These are phyloP conservation scores for Boletus coccyginus DNA, from an alignment of 768 basidiomycete species.

Conservation along the genomic window DNA sequence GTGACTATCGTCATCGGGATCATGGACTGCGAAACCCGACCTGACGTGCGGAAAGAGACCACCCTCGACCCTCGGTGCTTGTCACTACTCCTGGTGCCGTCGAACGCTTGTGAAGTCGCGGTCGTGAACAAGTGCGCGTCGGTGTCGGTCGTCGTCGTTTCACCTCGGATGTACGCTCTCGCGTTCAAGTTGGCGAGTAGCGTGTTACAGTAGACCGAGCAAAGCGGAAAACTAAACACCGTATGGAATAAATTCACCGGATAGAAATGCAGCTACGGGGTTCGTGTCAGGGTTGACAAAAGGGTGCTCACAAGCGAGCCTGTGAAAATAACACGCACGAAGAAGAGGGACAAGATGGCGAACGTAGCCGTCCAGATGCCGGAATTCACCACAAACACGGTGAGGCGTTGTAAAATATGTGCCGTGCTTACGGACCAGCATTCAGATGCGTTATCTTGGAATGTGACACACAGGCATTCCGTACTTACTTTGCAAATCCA, in stretches of 20 bases:
- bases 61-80: neutral
- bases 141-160: neutral
- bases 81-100: no score
- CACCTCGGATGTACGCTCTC: constrained; percentile 7
- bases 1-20: neutral
- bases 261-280: neutral
- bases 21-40: neutral
- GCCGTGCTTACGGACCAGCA: constrained; percentile 1
- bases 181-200: constrained; percentile 8
- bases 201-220: constrained; percentile 11
- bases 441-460: neutral
- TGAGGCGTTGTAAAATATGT: constrained; percentile 7
- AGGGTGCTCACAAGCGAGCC: neutral
- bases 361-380: constrained; percentile 50
- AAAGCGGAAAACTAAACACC: constrained; percentile 4
- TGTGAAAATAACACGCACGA: constrained; percentile 36
- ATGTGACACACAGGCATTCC: no score
- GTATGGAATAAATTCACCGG: neutral
- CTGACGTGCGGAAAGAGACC: neutral
- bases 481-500: neutral
- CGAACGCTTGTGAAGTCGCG: no score
- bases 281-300: neutral
- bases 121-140: neutral
- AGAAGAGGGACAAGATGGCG: constrained; percentile 44
- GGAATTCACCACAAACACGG: constrained; percentile 2